Evolutionary conservation across 768 basidiomycete species (phyloP).

Genomic region (Sutorius australiensis): DNA sequence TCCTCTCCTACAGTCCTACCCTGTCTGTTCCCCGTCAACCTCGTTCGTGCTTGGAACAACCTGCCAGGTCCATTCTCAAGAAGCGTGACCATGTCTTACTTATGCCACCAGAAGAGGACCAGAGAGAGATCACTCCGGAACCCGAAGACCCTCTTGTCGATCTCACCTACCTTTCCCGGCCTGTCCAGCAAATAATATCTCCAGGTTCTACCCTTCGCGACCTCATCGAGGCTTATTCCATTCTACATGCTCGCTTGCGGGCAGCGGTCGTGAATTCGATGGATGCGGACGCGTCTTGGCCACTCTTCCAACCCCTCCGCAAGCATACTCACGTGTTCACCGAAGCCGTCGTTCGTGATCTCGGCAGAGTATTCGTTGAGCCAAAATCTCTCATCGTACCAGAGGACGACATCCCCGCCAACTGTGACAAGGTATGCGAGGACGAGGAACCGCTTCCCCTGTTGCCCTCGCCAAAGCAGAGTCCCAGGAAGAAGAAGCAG

Average conservation of each 20-base stretch:
- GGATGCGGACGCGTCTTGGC: slow-evolving; percentile 61
- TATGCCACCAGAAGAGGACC: slow-evolving; percentile 38
- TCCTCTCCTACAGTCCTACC: slow-evolving; percentile 33
- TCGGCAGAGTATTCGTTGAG: slow-evolving; percentile 60
- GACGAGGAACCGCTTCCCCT: slow-evolving; percentile 29
- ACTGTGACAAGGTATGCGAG: slow-evolving; percentile 20
- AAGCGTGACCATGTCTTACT: slow-evolving; percentile 35
- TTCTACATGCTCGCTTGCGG: slow-evolving; percentile 64
- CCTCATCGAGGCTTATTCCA: slow-evolving; percentile 70
- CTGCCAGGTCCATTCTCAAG: slow-evolving; percentile 71
- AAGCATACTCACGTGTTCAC: slow-evolving; percentile 50
- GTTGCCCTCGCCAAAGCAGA: slow-evolving; percentile 68
- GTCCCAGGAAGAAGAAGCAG: slow-evolving; percentile 51
- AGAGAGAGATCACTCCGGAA: slow-evolving; percentile 72
- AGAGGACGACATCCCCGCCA: slow-evolving; percentile 23
- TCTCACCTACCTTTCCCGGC: slow-evolving; percentile 59
- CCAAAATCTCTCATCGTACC: slow-evolving; percentile 34
- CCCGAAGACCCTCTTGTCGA: slow-evolving; percentile 64
- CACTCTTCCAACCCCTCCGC: slow-evolving; percentile 68
- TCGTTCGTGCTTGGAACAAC: slow-evolving; percentile 41
- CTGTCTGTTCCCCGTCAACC: slow-evolving; percentile 16
- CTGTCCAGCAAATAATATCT: slow-evolving; percentile 58
- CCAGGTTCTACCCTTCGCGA: slow-evolving; percentile 46
- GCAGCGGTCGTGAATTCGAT: slow-evolving; percentile 38
- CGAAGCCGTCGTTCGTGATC: slow-evolving; percentile 61